Percentiles rank a stretch among this genome's conserved stretches.
Conservation (phyloP, 192 early-diverging fungal species). For the Kickxella alabastrina region DNA sequence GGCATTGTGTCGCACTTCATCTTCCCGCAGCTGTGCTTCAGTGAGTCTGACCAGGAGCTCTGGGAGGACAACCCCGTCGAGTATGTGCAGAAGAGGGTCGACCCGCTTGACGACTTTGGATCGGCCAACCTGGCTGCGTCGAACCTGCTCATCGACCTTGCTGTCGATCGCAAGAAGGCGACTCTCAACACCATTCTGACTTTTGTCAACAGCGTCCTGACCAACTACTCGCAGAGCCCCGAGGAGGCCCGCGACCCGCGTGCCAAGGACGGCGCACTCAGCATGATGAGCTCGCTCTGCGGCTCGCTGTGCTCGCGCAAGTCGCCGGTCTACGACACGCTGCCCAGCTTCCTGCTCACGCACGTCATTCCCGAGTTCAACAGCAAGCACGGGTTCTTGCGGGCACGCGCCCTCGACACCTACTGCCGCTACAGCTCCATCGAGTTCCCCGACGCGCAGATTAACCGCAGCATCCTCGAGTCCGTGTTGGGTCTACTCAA, state of each 20-base stretch:
- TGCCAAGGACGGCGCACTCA: constrained; percentile 86
- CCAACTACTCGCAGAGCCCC: constrained; percentile 63
- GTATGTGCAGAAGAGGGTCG: constrained; percentile 77
- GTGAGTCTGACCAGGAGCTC: constrained; percentile 74
- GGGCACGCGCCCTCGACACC: constrained; percentile 65
- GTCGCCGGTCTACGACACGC: constrained; percentile 69
- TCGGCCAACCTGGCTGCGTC: constrained; percentile 70
- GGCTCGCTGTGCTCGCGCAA: constrained; percentile 63
- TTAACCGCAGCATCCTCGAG: constrained; percentile 57
- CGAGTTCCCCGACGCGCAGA: constrained; percentile 58
- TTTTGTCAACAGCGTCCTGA: constrained; percentile 73
- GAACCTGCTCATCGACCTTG: constrained; percentile 74
- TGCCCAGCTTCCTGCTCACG: constrained; percentile 80
- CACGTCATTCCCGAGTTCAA: constrained; percentile 91
- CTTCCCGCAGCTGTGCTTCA: constrained; percentile 91
- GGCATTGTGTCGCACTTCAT: constrained; percentile 83
- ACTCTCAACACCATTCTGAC: constrained; percentile 77
- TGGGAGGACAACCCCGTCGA: constrained; percentile 94
- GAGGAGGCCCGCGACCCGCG: constrained; percentile 66
- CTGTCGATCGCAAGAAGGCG: constrained; percentile 69
- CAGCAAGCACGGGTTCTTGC: constrained; percentile 75
- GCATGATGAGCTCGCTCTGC: constrained; percentile 78
- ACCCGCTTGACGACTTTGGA: constrained; percentile 81
- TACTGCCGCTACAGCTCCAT: constrained; percentile 58
- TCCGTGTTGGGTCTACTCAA: constrained; percentile 53